Evolutionary conservation across 345 rosid genomes (phyloP).

Genomic region (Lagerstroemia speciosa): DNA sequence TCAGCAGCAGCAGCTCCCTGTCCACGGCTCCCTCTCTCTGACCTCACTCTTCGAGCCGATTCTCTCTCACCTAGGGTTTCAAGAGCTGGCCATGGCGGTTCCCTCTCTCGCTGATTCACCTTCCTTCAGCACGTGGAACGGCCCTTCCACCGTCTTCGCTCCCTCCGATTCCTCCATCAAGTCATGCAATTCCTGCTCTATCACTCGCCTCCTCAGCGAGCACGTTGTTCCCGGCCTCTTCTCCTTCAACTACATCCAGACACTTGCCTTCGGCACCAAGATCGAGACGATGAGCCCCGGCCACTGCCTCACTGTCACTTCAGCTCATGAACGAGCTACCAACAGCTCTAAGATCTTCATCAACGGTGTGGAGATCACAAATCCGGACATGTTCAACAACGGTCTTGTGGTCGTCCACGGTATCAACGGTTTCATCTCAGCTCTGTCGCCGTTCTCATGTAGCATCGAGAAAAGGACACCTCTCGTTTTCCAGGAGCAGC

Average conservation of each 20-base stretch:
- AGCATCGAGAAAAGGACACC: conserved; percentile 43
- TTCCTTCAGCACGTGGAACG: conserved; percentile 31
- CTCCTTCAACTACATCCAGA: conserved; percentile 42
- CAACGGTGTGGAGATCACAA: conserved; percentile 52
- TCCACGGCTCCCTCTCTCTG: conserved; percentile 12
- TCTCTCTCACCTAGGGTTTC: conserved; percentile 59
- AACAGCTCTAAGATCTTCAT: conserved; percentile 39
- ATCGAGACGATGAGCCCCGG: conserved; percentile 50
- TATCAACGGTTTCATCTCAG: conserved; percentile 48
- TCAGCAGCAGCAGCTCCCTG: conserved; percentile 10
- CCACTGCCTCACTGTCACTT: conserved; percentile 53
- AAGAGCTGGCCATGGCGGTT: conserved; percentile 42
- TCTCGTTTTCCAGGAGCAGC: conserved; percentile 26
- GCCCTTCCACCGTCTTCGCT: conserved; percentile 60
- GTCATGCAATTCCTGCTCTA: conserved; percentile 40
- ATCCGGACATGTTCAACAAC: conserved; percentile 58
- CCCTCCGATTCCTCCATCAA: conserved; percentile 50
- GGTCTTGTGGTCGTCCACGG: conserved; percentile 51
- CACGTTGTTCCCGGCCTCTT: conserved; percentile 62
- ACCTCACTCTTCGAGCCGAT: conserved; percentile 30
- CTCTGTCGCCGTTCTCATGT: conserved; percentile 57
- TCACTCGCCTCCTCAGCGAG: conserved; percentile 45
- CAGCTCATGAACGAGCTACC: conserved; percentile 7
- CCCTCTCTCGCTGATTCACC: conserved; percentile 37
- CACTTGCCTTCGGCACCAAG: conserved; percentile 47